Percentiles rank a stretch among this genome's conserved stretches.
phyloP scores from a whole-genome alignment of 2,329 filamentous ascomycete species.

The Aspergillus novofumigatus region DNA sequence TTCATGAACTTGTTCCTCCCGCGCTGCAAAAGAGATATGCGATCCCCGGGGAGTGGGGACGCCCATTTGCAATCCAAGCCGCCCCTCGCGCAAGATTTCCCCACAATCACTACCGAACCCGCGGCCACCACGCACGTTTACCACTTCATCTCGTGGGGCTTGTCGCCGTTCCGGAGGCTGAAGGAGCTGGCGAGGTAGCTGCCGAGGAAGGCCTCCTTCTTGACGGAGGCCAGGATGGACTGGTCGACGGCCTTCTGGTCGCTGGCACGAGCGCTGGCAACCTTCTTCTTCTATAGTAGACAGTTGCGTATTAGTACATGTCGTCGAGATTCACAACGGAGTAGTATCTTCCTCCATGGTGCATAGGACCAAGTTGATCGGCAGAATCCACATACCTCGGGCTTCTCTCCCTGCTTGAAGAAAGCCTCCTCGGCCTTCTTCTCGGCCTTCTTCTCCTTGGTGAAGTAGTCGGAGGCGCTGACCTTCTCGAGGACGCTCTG shows the following conservation, averaged over 20 bases:
- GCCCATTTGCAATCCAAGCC: constrained; percentile 33
- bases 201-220: constrained; percentile 93
- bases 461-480: constrained; percentile 88
- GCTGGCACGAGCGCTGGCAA: constrained; percentile 82
- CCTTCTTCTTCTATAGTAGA: constrained; percentile 82
- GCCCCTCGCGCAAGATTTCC: constrained; percentile 32
- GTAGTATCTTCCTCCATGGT: background rate
- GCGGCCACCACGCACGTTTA: constrained; percentile 55
- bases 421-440: constrained; percentile 99
- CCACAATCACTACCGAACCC: constrained; percentile 40
- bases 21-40: constrained; percentile 16
- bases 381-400: constrained; percentile 64
- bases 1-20: constrained; percentile 35
- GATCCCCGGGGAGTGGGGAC: constrained; percentile 21
- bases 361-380: background rate
- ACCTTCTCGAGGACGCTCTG: constrained; percentile 70
- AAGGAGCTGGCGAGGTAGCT: constrained; percentile 95
- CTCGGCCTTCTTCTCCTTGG: constrained; percentile 81
- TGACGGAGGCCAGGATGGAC: constrained; percentile 89
- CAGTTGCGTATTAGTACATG: background rate
- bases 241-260: constrained; percentile 99
- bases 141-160: constrained; percentile 99
- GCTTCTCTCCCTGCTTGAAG: constrained; percentile 99
- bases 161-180: constrained; percentile 98
- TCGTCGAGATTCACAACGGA: background rate